Percentiles rank a stretch among this genome's conserved stretches.
phyloP scores from a whole-genome alignment of 1,284 basidiomycete species.

The Ceratobasidium sp. region DNA sequence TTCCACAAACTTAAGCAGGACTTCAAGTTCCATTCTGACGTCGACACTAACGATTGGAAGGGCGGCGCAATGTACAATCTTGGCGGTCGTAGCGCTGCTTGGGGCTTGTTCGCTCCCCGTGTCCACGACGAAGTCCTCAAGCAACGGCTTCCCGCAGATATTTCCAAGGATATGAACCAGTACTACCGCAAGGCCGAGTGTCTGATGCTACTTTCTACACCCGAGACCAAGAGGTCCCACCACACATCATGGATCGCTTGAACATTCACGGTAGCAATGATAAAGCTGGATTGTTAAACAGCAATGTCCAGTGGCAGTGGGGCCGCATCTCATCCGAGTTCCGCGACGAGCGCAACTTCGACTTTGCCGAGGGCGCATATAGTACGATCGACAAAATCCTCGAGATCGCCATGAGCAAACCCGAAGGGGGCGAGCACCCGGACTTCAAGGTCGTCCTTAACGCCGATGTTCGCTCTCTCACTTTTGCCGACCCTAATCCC shows the following conservation, averaged over 20 bases:
- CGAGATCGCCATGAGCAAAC: conserved; percentile 43
- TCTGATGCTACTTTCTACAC: conserved; percentile 38
- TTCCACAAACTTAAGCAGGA: conserved; percentile 41
- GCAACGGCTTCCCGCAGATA: conserved; percentile 20
- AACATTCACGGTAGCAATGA: conserved; percentile 25
- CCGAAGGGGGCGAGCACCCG: conserved; percentile 3
- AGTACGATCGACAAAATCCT: conserved; percentile 43
- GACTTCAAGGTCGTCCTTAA: conserved; percentile 41
- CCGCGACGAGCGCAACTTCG: conserved; percentile 39
- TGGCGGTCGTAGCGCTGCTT: conserved; percentile 42
- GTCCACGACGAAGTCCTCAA: conserved; percentile 40
- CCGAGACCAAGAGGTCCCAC: conserved; percentile 38
- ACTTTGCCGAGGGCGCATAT: conserved; percentile 43
- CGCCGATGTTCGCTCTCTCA: conserved; percentile 38
- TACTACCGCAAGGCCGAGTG: conserved; percentile 38
- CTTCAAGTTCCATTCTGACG: conserved; percentile 19
- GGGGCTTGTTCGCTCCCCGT: conserved; percentile 43
- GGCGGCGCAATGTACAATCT: conserved; percentile 40
- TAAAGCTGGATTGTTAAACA: conserved; percentile 11
- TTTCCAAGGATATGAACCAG: background rate
- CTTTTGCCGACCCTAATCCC: background rate
- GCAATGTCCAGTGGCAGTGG: conserved; percentile 42
- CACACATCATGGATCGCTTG: conserved; percentile 41
- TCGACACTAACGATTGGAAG: conserved; percentile 36
- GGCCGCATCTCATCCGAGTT: conserved; percentile 44